Evolutionary conservation across 257 asterid genomes (phyloP).

Genomic region (Verbascum thapsus): DNA sequence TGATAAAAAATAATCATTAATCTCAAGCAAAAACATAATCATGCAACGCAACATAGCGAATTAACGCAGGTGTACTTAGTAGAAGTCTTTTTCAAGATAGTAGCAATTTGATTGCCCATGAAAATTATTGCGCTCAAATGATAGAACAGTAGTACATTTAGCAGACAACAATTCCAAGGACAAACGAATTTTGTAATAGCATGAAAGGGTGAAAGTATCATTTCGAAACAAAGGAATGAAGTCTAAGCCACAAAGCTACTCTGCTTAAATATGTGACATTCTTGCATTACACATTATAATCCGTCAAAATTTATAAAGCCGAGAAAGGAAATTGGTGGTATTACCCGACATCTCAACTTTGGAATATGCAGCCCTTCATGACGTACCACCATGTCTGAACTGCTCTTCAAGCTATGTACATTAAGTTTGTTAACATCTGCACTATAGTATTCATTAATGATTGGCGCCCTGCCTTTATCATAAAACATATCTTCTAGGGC

Average conservation of each 20-base stretch:
- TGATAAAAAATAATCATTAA: constrained; percentile 16
- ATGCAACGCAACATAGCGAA: constrained; percentile 12
- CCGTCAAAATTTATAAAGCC: constrained; percentile 1
- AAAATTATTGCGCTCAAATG: not conserved
- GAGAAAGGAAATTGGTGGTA: constrained; percentile 31
- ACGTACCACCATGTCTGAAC: constrained; percentile 62
- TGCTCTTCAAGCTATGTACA: constrained; percentile 47
- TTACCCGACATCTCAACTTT: constrained; percentile 93
- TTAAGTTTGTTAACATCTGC: constrained; percentile 48
- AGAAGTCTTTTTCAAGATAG: constrained; percentile 13
- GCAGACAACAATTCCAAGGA: not conserved
- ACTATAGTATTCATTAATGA: constrained; percentile 78
- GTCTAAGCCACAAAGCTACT: constrained; percentile 21
- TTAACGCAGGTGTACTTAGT: constrained; percentile 14
- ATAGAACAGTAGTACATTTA: constrained; percentile 1
- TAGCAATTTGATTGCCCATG: not conserved
- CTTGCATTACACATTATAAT: constrained; percentile 15
- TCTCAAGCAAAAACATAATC: constrained; percentile 27
- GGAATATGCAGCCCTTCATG: constrained; percentile 59
- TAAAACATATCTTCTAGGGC: constrained; percentile 45
- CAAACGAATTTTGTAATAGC: not conserved
- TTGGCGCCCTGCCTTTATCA: constrained; percentile 49
- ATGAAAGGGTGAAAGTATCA: constrained; percentile 13
- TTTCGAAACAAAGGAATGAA: constrained; percentile 25
- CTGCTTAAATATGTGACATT: constrained; percentile 19